These are phyloP conservation scores for Leavenworthia alabamica DNA, from an alignment of 345 rosid species.

Conservation along the genomic window DNA sequence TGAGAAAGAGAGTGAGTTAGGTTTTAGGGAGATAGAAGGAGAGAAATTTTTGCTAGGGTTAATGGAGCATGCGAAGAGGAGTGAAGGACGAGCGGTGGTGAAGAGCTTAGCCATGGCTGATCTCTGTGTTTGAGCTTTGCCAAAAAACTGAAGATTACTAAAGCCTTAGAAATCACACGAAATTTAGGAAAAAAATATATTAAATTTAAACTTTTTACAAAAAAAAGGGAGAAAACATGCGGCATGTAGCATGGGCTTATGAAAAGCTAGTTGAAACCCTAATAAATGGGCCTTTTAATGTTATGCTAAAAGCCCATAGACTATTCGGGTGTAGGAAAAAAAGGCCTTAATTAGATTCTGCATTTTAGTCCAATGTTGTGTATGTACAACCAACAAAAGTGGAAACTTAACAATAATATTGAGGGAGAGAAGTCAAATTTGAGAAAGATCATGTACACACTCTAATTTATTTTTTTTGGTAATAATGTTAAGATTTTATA, in stretches of 20 bases:
- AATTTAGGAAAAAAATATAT: conserved; percentile 11
- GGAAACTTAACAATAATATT: too few species aligned
- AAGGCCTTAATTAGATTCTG: too few species aligned
- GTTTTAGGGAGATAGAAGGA: conserved; percentile 4
- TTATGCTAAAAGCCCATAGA: background rate
- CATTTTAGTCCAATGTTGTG: too few species aligned
- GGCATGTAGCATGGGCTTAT: background rate
- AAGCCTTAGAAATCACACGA: conserved; percentile 26
- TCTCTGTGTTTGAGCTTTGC: conserved; percentile 8
- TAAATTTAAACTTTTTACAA: background rate
- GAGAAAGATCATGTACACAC: too few species aligned
- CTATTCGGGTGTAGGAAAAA: too few species aligned
- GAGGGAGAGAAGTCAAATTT: too few species aligned
- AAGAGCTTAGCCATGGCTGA: conserved; percentile 25
- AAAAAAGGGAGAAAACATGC: background rate
- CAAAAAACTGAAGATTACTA: background rate
- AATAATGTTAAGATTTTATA: too few species aligned
- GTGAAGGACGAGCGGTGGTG: conserved; percentile 20
- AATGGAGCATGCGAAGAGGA: background rate
- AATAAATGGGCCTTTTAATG: background rate
- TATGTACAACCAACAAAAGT: too few species aligned
- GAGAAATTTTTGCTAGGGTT: conserved; percentile 9
- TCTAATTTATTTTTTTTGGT: too few species aligned
- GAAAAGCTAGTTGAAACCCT: background rate
- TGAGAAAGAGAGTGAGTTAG: conserved; percentile 18